Evolutionary conservation across 495 filamentous ascomycete species (phyloP), one percentile per base, ranked within the genome.

Genomic region (Talaromyces trachyspermus): DNA sequence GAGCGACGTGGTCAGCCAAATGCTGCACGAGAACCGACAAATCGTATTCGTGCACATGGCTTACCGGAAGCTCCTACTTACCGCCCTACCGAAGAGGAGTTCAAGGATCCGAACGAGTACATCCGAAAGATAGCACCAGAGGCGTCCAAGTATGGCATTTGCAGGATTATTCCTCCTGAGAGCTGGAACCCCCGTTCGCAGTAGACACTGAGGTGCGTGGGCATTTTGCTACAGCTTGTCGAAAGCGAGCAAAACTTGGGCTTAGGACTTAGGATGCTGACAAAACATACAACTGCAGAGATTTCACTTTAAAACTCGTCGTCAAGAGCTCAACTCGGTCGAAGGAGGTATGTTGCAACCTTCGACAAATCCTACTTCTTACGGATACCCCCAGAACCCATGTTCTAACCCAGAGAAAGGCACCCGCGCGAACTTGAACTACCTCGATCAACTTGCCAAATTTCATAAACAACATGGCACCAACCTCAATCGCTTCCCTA

Each of bases 391-490:
- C 54, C 52, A 63, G 53, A 17, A 17, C 12, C 58, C 46, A 54
- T 52, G 52, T 67, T 68, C 67, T 71, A 54, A 63, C 59, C 49
- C 48, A 40, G 37, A 57, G 48, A 40, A 65, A 94, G 89, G 89
- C 53, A 95, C 89, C 42, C 87, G 92, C 56, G 88, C 90, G 52
- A 97, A 95, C 64, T 77, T 95, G 49, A 92, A 89, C 53, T 99
- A 99, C 57, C 79, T 97, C 54, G 92, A 99, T 62, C 88, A 92
- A 56, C 79, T 99, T 24, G 77, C 80, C 49, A 97, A 95, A 67
- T 99, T 94, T 66, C 92, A 99, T 75, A 95, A 90, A 58, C 90
- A 96, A 57, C 85, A 95, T 59, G 92, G 94, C 22, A 90, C 83
- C 44, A 95, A 91, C 54, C 79, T 97, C 43, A 95, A 89, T 58